Evolutionary conservation across 2,329 filamentous ascomycete genomes (phyloP), one percentile per base, ranked within the genome.

Genomic region (Xylariales sp.): DNA sequence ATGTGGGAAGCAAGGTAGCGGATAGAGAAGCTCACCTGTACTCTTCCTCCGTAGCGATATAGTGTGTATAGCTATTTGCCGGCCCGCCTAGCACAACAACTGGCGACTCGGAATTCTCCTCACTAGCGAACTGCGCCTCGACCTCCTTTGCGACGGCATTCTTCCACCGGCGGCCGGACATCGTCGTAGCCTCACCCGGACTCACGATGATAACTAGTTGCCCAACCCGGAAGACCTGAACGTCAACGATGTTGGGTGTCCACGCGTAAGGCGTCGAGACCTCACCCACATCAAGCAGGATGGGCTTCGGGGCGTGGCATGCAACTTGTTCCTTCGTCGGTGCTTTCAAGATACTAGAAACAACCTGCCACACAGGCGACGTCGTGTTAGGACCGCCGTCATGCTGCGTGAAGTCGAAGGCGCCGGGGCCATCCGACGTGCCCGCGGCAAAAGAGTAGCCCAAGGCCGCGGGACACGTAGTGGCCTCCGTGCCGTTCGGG

Each of bases 361-460:
- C 93, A 7, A 93, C 82, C 30, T 84, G 83, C 95, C 95, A 97
- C 3, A 97, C 81, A 0, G 93, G 93, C 2, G 83, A 85, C 0
- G 83, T 85, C 28, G 86, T 87, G 48, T 88, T 86, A 0, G 93
- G 90, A n/a, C 87, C 84, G 39, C 90, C 90, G 71, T 92, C 87
- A 71, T 94, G 94, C 77, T 98, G 95, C 1, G 93, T 96, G 78
- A 98, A 97, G 80, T 98, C 95, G 75, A 97, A 97, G 0, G 89
- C 90, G 0, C 95, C 95, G 0, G 95, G 94, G 5, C 95, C 93
- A 78, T 98, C 95, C 0, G 93, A 93, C 0, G 95, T 98, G 10
- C 95, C 95, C 0, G 93, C 95, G 0, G 95, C 95, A 77, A 98
- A 98, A 0, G 92, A 94, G 77, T 96, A 97, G 5, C 95, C 95